Percentiles rank a stretch among this genome's conserved stretches.
phyloP scores from a whole-genome alignment of 257 asterid species.

The Anisodus acutangulus region DNA sequence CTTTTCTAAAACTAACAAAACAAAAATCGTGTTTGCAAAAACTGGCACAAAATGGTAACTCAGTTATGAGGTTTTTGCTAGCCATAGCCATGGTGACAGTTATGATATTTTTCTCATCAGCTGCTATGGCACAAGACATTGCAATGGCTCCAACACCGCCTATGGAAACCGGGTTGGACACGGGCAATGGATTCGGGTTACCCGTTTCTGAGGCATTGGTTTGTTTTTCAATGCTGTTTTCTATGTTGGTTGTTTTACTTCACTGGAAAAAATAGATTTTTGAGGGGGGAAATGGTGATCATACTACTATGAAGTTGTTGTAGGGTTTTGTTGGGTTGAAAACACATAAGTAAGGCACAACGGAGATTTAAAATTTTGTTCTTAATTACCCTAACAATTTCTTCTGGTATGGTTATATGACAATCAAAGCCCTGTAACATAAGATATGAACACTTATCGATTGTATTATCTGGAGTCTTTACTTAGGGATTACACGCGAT shows the following conservation, averaged over 20 bases:
- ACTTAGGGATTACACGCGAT: too few species aligned
- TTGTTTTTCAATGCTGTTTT: neutral
- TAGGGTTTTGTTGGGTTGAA: too few species aligned
- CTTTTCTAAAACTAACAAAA: too few species aligned
- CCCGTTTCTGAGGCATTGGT: constrained; percentile 1
- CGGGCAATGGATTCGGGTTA: neutral
- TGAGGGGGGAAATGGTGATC: too few species aligned
- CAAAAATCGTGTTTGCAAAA: neutral
- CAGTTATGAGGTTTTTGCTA: neutral
- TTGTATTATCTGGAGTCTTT: too few species aligned
- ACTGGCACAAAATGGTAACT: constrained; percentile 8
- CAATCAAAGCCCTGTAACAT: too few species aligned
- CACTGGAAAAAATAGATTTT: neutral
- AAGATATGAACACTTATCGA: too few species aligned
- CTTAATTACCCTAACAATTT: too few species aligned
- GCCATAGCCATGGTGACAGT: neutral
- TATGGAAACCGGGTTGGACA: constrained; percentile 23
- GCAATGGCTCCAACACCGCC: constrained; percentile 24
- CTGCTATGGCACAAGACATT: neutral
- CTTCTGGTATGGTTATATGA: too few species aligned
- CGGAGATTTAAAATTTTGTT: too few species aligned
- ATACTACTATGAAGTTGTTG: too few species aligned
- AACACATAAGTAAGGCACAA: too few species aligned
- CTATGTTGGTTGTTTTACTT: neutral
- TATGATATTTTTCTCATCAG: neutral